These are phyloP conservation scores for Datisca glomerata DNA, from an alignment of 306 rosid genomes.

Conservation along the genomic window DNA sequence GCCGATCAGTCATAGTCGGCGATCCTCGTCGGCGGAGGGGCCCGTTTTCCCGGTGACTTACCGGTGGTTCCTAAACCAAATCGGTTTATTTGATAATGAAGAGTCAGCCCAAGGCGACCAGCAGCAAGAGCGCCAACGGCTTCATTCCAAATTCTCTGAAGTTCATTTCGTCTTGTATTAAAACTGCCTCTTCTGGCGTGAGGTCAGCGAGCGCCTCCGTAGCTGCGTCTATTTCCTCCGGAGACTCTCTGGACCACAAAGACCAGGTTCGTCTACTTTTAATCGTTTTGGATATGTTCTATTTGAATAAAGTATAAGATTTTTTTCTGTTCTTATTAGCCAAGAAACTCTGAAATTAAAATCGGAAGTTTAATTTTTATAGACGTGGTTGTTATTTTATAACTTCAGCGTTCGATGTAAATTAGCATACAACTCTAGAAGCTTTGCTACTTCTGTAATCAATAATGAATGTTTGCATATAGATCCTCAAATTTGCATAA, in stretches of 20 bases:
- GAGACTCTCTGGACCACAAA: conserved; percentile 42
- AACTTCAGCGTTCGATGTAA: no score
- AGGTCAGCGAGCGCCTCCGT: conserved; percentile 77
- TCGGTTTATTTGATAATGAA: conserved; percentile 42
- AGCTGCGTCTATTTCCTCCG: conserved; percentile 70
- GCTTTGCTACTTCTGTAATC: not conserved
- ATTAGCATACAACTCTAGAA: no score
- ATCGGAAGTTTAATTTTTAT: no score
- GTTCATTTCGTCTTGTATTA: conserved; percentile 83
- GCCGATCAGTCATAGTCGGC: conserved; percentile 54
- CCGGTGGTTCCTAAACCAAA: conserved; percentile 36
- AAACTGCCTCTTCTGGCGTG: conserved; percentile 85
- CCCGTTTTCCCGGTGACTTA: conserved; percentile 36
- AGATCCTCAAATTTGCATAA: no score
- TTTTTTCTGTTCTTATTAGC: no score
- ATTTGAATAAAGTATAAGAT: no score
- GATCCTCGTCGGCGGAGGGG: conserved; percentile 42
- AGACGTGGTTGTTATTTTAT: no score
- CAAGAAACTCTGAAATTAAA: no score
- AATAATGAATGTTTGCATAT: not conserved
- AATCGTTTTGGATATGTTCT: no score
- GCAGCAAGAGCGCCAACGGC: conserved; percentile 26
- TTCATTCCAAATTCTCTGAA: conserved; percentile 77
- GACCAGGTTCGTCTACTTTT: no score
- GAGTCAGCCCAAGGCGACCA: conserved; percentile 40